A percentile compares a stretch with the other conserved stretches of the same genome.
Conservation (phyloP, 1,284 basidiomycete genomes). For the Apiotrichum brassicae region DNA sequence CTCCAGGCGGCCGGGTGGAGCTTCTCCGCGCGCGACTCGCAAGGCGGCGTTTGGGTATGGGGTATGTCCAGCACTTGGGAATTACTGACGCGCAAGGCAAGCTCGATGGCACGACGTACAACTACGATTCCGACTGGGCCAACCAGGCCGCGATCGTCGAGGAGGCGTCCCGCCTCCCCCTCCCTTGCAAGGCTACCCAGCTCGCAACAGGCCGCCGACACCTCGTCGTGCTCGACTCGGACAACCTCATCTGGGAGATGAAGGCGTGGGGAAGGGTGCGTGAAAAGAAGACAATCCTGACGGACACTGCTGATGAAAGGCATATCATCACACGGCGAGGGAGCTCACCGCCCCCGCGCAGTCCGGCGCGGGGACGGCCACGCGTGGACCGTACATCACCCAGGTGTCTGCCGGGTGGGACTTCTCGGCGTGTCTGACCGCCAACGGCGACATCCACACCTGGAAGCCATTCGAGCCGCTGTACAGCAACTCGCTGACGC, state of each 20-base stretch:
- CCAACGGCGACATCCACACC: conserved; percentile 62
- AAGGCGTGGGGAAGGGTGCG: conserved; percentile 34
- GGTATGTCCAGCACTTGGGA: conserved; percentile 49
- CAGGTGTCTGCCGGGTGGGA: conserved; percentile 73
- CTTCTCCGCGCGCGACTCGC: conserved; percentile 53
- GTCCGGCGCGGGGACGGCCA: conserved; percentile 18
- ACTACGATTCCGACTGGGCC: conserved; percentile 49
- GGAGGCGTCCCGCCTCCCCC: conserved; percentile 30
- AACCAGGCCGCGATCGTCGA: conserved; percentile 23
- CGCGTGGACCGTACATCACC: conserved; percentile 34
- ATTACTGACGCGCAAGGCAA: neutral
- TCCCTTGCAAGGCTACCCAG: conserved; percentile 30
- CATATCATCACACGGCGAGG: conserved; percentile 35
- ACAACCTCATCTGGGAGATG: conserved; percentile 44
- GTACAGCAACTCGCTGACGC: conserved; percentile 34
- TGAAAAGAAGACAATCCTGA: neutral
- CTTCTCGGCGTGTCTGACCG: conserved; percentile 63
- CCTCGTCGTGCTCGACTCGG: conserved; percentile 37
- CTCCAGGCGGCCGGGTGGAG: conserved; percentile 72
- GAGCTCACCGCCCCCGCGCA: conserved; percentile 29
- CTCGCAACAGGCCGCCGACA: conserved; percentile 35
- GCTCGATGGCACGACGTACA: conserved; percentile 53
- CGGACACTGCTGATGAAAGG: conserved; percentile 17
- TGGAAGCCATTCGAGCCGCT: conserved; percentile 59
- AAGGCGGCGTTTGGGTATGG: conserved; percentile 73